phyloP scores from a whole-genome alignment of 768 basidiomycete species.

The Boletus tylopilopsis region DNA sequence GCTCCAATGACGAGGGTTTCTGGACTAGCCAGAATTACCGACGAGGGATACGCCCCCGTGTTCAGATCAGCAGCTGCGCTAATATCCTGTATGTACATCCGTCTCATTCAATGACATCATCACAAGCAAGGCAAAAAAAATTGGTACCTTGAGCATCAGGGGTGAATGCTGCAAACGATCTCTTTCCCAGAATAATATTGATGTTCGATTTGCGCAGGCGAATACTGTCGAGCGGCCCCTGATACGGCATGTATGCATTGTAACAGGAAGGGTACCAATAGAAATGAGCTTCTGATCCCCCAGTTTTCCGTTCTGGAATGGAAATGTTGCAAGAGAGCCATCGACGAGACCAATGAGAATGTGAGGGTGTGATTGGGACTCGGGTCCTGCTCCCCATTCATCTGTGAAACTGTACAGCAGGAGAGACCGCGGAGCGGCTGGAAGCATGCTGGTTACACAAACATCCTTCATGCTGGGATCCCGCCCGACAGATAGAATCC shows the following conservation, averaged over 20 bases:
- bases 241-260: constrained; percentile 51
- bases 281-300: constrained; percentile 55
- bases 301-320: constrained; percentile 39
- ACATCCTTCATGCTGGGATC: constrained; percentile 17
- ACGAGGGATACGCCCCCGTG: constrained; percentile 43
- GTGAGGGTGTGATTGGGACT: constrained; percentile 42
- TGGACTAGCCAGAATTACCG: constrained; percentile 56
- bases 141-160: constrained; percentile 60
- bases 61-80: constrained; percentile 50
- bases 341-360: constrained; percentile 74
- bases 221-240: constrained; percentile 57
- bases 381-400: constrained; percentile 30
- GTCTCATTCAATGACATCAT: not conserved
- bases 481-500: constrained; percentile 45
- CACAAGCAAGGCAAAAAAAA: constrained; percentile 5
- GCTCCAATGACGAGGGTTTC: constrained; percentile 60
- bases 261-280: constrained; percentile 66
- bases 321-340: constrained; percentile 61
- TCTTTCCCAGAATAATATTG: constrained; percentile 65
- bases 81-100: constrained; percentile 42
- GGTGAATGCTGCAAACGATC: constrained; percentile 64
- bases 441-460: constrained; percentile 31
- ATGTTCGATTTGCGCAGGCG: constrained; percentile 67
- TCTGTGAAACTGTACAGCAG: constrained; percentile 58
- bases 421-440: constrained; percentile 43